Base-by-base conservation (phyloP, 108 stramenopile genomes). In the Skeletonema grethae region DNA sequence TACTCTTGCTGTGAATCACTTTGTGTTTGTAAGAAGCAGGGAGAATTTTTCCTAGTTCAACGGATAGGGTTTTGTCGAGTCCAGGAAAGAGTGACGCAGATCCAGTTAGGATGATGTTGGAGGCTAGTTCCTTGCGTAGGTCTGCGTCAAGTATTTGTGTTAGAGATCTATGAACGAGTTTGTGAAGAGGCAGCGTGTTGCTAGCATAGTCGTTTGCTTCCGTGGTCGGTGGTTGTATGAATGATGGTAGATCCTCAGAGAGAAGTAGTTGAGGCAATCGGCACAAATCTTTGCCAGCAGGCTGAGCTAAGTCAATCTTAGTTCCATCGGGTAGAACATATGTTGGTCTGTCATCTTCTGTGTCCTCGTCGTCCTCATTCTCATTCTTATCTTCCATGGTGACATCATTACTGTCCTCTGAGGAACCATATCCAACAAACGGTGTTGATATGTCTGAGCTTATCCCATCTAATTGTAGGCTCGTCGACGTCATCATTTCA, bases 271-370 rank as follows among this genome's bases (percentile, higher is more conserved):
- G 90, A 48, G 77, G 70, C 12, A 91, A 38, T 30, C 78, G 82
- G 55, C 81, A 70, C 53, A 94, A 56, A 76, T 94, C 92, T 46
- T 82, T 76, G 12, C 91, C 91, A 55, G 80, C 68, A 15, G 74
- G 71, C 25, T 63, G 61, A 2, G 77, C 48, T 72, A 91, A 68
- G 69, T 90, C 82, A 10, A 93, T 63, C 36, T 30, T 57, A 0
- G 87, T 89, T 20, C 90, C 92, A 68, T 93, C 92, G 7, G 92
- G 92, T 16, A 93, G 63, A 55, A 82, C 76, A 65, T 87, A 92
- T 12, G 50, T 36, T 29, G 30, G 16, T 28, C 29, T 55, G 34
- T 73, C 72, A 55, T 48, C 39, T 13, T n/a, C 30, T 38, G 28
- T 70, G 5, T 67, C 29, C 16, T 39, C 57, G 15, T 70, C 57